Conservation (phyloP, 2,329 filamentous ascomycete species). For the Botrytis fabae region DNA sequence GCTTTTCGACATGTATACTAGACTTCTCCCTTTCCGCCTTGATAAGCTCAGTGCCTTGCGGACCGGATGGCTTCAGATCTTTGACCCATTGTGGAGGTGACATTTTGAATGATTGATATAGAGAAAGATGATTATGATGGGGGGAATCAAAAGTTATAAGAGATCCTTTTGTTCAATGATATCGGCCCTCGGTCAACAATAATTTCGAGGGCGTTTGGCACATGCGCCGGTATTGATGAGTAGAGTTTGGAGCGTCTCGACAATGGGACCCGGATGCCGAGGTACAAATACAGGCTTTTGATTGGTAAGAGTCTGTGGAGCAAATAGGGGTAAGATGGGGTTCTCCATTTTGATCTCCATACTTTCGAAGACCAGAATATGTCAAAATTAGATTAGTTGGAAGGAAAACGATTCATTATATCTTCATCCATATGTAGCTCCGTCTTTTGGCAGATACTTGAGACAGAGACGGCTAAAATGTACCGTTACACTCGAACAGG, state of each 20-base stretch:
- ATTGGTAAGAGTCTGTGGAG: conserved; percentile 1
- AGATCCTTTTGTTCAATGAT: not conserved
- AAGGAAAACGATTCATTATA: not conserved
- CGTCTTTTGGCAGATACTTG: not conserved
- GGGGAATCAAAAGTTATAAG: not conserved
- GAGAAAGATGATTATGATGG: not conserved
- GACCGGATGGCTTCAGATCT: conserved; percentile 63
- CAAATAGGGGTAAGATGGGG: conserved; percentile 12
- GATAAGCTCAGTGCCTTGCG: conserved; percentile 69
- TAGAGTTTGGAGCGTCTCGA: not conserved
- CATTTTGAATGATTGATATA: conserved; percentile 31
- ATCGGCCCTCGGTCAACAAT: conserved; percentile 29
- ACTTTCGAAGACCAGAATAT: not conserved
- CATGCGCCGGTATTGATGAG: not conserved
- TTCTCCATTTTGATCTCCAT: conserved; percentile 11
- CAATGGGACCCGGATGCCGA: conserved; percentile 13
- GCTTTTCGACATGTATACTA: conserved; percentile 64
- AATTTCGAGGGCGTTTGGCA: conserved; percentile 1
- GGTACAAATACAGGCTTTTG: not conserved
- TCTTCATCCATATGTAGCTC: not conserved
- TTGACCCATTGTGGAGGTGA: conserved; percentile 59
- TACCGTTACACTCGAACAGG: conserved; percentile 5
- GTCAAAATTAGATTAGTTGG: not conserved
- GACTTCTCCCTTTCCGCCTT: conserved; percentile 67
- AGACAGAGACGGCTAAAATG: not conserved